Base-by-base conservation (phyloP, 805 yeast species). In the Saccharomycopsis amapae region DNA sequence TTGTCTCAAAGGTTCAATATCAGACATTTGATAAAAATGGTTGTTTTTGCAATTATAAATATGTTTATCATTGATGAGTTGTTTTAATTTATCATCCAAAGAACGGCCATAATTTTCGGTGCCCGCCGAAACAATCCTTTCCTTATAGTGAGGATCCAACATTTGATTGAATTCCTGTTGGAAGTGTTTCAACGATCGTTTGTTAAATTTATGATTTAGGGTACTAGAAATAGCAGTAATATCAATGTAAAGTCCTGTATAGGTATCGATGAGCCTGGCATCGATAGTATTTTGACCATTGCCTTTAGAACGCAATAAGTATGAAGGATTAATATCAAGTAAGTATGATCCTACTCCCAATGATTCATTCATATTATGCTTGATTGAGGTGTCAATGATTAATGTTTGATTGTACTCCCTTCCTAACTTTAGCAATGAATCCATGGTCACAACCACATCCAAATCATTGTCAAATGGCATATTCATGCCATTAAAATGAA, bases 391-490 rank as follows among this genome's bases (percentile, higher is more conserved):
- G 75, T 62, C 39, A 75, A 55, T 7, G 12, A 48, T 44, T 9
- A 48, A 18, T 13, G 75, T 61, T 52, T 74, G 71, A 49, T 76
- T 75, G 57, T 63, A 73, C 13, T 58, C 54, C 49, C 69, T 62
- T 3, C 75, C 75, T 32, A 78, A 52, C 34, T 55, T 56, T 46
- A 66, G 62, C 49, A 79, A 56, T 34, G 75, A 73, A 12, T 52
- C 58, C 47, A 73, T 62, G 1, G 85, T 75, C 64, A 79, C 68
- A 51, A 78, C 80, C 23, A 79, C 77, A 62, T 80, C 86, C 44
- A 76, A 61, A 58, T 80, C 86, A 42, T 68, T 67, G 57, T 80
- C 86, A 83, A 84, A 80, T 1, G 84, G 82, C 59, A 79, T 68
- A 3, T 67, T 62, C 47, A 73, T 53, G 0, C 85, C 85, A 56